Base-by-base conservation (phyloP, 2,329 filamentous ascomycete species). In the Geosmithia flava region DNA sequence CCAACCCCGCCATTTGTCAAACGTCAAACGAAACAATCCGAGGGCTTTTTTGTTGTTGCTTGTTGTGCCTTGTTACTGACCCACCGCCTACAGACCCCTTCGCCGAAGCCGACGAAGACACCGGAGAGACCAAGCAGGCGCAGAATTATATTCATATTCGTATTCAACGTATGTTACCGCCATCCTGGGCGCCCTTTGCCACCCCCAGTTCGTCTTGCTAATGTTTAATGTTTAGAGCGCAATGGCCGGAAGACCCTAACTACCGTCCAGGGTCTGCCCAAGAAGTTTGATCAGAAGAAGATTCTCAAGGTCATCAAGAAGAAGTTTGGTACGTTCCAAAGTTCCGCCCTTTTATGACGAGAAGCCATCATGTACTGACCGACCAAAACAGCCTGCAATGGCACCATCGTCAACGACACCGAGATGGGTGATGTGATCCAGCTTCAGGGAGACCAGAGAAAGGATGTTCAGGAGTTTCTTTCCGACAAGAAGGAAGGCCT, bases 211-310 rank as follows among this genome's bases (percentile, higher is more conserved):
- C 41, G 16, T 46, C 39, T 8, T n/a, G 49, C 74, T 78, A 59
- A 80, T 67, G 50, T 54, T 46, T 37, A 49, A 13, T 20, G 45
- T 42, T 33, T 69, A 97, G 91, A 98, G 77, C 93, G 93, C 76
- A 98, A 98, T 97, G 93, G 93, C 83, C 93, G 93, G 72, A 98
- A 98, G 82, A 97, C 93, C 77, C 80, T 98, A 85, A 98, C 93
- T 62, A 98, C 93, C 62, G 90, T 98, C 64, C 91, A 97, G 81
- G 93, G 93, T 72, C 83, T 98, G 63, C 91, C 93, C 55, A 93
- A 93, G 78, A 96, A 97, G 69, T 97, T 96, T 66, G 91, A 96
- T 74, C 89, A 93, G 73, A 97, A 96, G 83, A 96, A 96, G 77
- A 96, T 98, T 68, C 83, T 98, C 64, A 96, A 96, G 78, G 90